Evolutionary conservation across 139 green algal species (phyloP), one percentile per base, ranked within the genome.

Genomic region (Mychonastes homosphaera): DNA sequence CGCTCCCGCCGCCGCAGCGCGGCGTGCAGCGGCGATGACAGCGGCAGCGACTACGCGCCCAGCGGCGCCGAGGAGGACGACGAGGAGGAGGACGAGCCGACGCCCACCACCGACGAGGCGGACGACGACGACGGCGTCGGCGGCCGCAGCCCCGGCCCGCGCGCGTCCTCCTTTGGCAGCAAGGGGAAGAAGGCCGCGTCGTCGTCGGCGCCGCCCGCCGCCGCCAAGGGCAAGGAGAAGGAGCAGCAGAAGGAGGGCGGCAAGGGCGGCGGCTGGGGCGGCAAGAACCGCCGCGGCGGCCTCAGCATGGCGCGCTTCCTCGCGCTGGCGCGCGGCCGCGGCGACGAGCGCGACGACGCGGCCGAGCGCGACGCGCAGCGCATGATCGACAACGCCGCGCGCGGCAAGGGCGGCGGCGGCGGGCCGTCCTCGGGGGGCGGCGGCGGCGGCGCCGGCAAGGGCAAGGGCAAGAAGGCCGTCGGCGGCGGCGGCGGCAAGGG

Each of bases 401-500:
- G 70, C 26, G 64, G 61, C 24, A 56, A 62, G 33, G 63, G 67
- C 34, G 53, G 56, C 52, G 54, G 9, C 8, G 45, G 26, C 12
- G 39, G 23, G 23, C n/a, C 28, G 7, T 7, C 3, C 16, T 59
- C 24, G n/a, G 53, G 23, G 26, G 52, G 39, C 23, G 34, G 26
- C 24, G 56, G 50, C 16, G 50, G 53, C 29, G 23, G 27, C 36
- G 36, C 36, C 36, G 10, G 12, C 12, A 44, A 44, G 36, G 36
- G 36, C 36, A 44, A 60, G 24, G 50, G 55, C 1, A 51, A 60
- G 4, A 49, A 29, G 8, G 52, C 30, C 12, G 21, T 51, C 12
- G 53, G 9, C 23, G 39, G 10, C 19, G 54, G 23, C 18, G 40
- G 46, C 27, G 21, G 40, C 27, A 23, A 46, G 24, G n/a, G 4